Evolutionary conservation across 331 rosid genomes (phyloP), one percentile per base, ranked within the genome.

Genomic region (Malus hybrid): DNA sequence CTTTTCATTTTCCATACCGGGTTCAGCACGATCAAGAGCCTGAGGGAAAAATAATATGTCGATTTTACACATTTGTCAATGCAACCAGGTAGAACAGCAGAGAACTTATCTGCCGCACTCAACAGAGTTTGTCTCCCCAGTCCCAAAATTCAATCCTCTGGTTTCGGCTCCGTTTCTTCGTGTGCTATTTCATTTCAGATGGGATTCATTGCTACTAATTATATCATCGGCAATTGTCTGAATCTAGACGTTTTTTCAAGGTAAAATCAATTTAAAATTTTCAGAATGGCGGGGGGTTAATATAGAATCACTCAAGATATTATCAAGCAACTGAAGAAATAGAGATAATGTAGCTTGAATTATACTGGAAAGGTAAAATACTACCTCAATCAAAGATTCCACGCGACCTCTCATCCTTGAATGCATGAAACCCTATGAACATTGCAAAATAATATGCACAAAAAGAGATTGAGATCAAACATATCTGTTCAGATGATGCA

Each of bases 401-500:
- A 93, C 97, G 22, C 97, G 97, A 54, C 98, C 94, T 27, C 98
- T 86, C 98, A 91, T 93, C 85, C 98, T 80, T 29, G 98, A 86
- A 87, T 93, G 98, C 98, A 93, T 93, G 84, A 93, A 93, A 68
- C 97, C 97, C 86, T 93, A 97, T 0, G 98, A 93, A 75, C 98
- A 91, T 97, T 93, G 92, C 71, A 57, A 62, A 48, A 59, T 67
- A 74, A 74, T 67, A 48, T 27, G 73, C 28, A 69, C 28, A 22
- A 18, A 81, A 36, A 39, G 8, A 64, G 27, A 63, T 68, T 44
- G 33, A 48, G 66, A 75, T 77, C 32, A 67, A 64, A 60, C 42
- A 61, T 52, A 69, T 27, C 22, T 24, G 24, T 24, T 24, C 24
- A 24, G 24, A 24, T 24, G 24, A 24, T 24, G 24, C 24, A 24